Evolutionary conservation across 208 protist species (phyloP), one percentile per base, ranked within the genome.

Genomic region (Leishmania braziliensis): DNA sequence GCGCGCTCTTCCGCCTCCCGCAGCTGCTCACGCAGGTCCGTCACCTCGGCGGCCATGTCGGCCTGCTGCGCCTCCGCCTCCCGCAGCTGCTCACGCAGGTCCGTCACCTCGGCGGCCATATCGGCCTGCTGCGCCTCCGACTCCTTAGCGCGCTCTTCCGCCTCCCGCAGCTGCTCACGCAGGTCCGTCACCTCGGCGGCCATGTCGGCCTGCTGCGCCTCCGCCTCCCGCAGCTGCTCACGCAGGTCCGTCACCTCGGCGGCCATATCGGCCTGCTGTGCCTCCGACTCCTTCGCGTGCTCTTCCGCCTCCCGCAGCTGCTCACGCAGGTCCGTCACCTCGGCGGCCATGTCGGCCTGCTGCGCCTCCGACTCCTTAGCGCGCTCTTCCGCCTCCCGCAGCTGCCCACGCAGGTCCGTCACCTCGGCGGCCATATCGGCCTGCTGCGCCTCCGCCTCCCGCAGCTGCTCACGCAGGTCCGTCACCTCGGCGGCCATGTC

Each of bases 81-180:
- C 36, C 36, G 36, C 36, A 36, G 36, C 36, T 36, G 36, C 36
- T 36, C 36, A 36, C 36, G 36, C 36, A 18, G 82, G 68, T n/a
- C 83, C 71, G 76, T 94, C 92, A 4, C 86, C 83, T 29, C 86
- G 82, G 0, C 90, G 86, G 18, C 90, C 84, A 56, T 60, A 14
- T 68, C 69, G 26, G 5, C 62, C 48, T 71, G n/a, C 51, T 48
- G 62, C 26, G 73, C 85, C 63, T 94, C 90, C 46, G 94, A 75
- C 36, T 93, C n/a, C n/a, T n/a, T n/a, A n/a, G n/a, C n/a, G n/a
- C n/a, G n/a, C n/a, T n/a, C n/a, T n/a, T n/a, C n/a, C n/a, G n/a
- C n/a, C n/a, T n/a, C 68, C 5, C 43, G 43, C 33, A 14, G 0
- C 86, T 81, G 50, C 79, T 79, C 33, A 79, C 81, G 26, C 43